Evolutionary conservation across 2,329 filamentous ascomycete genomes (phyloP), one percentile per base, ranked within the genome.

Genomic region (Metarhizium guizhouense): DNA sequence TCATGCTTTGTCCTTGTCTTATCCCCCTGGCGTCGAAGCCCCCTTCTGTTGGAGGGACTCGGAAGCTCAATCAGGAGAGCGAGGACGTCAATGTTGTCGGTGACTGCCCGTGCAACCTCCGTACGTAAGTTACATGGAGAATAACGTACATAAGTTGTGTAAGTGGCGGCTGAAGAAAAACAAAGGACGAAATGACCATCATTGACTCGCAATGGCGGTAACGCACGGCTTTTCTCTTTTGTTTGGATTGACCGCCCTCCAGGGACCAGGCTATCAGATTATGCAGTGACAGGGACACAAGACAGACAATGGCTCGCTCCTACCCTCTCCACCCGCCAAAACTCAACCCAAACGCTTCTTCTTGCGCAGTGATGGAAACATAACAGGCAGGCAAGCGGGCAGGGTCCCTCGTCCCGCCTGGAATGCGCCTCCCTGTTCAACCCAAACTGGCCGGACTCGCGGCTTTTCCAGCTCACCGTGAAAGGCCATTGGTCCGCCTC

Each of bases 341-440:
- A 10, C 42, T 18, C 16, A 20, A 45, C n/a, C 16, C 42, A 45
- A 16, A 45, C n/a, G 20, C 6, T 20, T 45, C 42, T 4, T 45
- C n/a, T 11, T 40, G 42, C 11, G 11, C 47, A 45, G 38, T 6
- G 2, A 32, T 13, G 4, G 32, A 48, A 40, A 25, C 38, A 57
- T 30, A 47, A 51, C 56, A 53, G 20, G 42, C 49, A 53, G 20
- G 43, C 6, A 56, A 30, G 13, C 48, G 29, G 47, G 48, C 45
- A 58, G 53, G 56, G 54, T 54, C 54, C 47, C 48, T 18, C 14
- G 42, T 36, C 45, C 45, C 45, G 32, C 36, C 29, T 58, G 54
- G 56, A 58, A 58, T 58, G 56, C 42, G 49, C 32, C 53, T 51
- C 49, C 49, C 49, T 51, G 49, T 16, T 32, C 43, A 47, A 47